Base-by-base conservation (phyloP, 176 grass and related monocot species). In the Canna indica region DNA sequence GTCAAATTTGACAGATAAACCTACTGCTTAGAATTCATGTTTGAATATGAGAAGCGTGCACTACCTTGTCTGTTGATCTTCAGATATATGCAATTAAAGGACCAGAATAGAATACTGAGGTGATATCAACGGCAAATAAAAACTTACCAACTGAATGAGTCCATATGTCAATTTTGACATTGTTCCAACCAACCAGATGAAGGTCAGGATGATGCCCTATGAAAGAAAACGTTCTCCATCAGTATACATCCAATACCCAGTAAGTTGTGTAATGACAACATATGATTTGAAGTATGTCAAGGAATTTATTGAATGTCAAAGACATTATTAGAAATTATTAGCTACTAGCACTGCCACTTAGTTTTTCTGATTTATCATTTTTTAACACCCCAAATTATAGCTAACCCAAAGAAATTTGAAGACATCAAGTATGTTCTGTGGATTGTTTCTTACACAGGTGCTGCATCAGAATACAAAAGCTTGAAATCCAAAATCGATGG, bases 201-300 rank as follows among this genome's bases (percentile, higher is more conserved):
- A 97, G 82, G 81, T 97, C 88, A 75, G 93, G 93, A 82, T 97
- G 93, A 83, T 97, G 93, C 76, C 88, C 93, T 92, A 86, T 29
- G 27, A 77, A 82, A 78, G 85, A 28, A n/a, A 38, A 38, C 6
- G 18, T n/a, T 7, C 0, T 52, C 17, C 32, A 3, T 30, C 9
- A 80, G 70, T 69, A 45, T 27, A 47, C 54, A 3, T 3, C 61
- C 3, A 48, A 8, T 15, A 1, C 53, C 24, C 11, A 58, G n/a
- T 58, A 58, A 12, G 18, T n/a, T n/a, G n/a, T 11, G 8, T 9
- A 58, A 27, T 26, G 17, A 27, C 22, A 17, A 17, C 50, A 20
- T 20, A 53, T 53, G 5, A 6, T 6, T 24, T 53, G n/a, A n/a
- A 53, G 50, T 53, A 53, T 26, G 7, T 58, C 53, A 58, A 58